Evolutionary conservation across 192 early-diverging fungal genomes (phyloP), one percentile per base, ranked within the genome.

Genomic region (Phlyctochytrium bullatum): DNA sequence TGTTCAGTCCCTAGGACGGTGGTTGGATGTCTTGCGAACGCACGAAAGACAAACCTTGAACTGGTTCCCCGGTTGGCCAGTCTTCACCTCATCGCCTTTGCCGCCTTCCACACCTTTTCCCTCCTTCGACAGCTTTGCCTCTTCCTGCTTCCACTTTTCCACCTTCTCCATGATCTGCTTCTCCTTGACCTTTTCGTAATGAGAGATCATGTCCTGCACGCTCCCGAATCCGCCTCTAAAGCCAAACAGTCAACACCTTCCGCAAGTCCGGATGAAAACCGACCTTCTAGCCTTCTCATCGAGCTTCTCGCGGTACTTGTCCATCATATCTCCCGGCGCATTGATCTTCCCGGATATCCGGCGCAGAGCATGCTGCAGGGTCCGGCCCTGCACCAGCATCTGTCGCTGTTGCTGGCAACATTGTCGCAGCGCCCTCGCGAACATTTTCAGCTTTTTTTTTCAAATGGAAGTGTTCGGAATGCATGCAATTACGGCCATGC

Each of bases 281-380:
- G 20, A 79, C 77, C 77, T 77, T 29, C 80, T 75, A 17, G 84
- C 87, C 31, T 72, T 75, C 36, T 75, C 65, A 40, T 80, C 67
- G 68, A 91, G 76, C 76, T 89, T 88, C 2, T 82, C 75, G 4
- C 74, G 78, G 79, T 91, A 91, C 72, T 89, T 91, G 17, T 65
- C 60, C 10, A 62, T n/a, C n/a, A n/a, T n/a, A n/a, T n/a, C n/a
- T n/a, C n/a, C n/a, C n/a, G n/a, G n/a, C n/a, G n/a, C n/a, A n/a
- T n/a, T n/a, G n/a, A n/a, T n/a, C n/a, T n/a, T n/a, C n/a, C n/a
- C n/a, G n/a, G n/a, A n/a, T n/a, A n/a, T n/a, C n/a, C n/a, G n/a
- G n/a, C n/a, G n/a, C n/a, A n/a, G n/a, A n/a, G n/a, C n/a, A n/a
- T n/a, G n/a, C n/a, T n/a, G n/a, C n/a, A n/a, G n/a, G n/a, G n/a